Evolutionary conservation across 202 grass and related monocot genomes (phyloP), one percentile per base, ranked within the genome.

Genomic region (Carex arenaria): DNA sequence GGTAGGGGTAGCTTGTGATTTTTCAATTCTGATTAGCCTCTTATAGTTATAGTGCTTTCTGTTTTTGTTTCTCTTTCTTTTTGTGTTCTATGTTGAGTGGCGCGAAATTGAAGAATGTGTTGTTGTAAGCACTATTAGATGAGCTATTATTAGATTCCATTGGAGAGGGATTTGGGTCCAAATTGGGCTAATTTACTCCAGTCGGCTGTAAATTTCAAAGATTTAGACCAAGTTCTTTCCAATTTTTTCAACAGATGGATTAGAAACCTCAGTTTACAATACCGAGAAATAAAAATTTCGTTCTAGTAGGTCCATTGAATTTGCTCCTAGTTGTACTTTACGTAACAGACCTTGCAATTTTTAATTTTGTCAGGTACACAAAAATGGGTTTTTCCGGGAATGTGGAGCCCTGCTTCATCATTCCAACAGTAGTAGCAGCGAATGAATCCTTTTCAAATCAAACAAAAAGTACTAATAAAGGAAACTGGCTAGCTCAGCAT

Each of bases 381-480:
- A 99, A 99, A 88, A 99, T 99, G 93, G 96, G 96, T 31, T 99
- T 94, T 89, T 89, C 96, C 15, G 96, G 96, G 76, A 99, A 99
- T 88, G 96, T 99, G 71, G 96, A 99, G 85, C 96, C 96, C 14
- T 93, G 91, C 83, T 99, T 99, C 84, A 94, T 99, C 78, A 96
- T 89, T 72, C 96, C 96, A 45, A 99, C 96, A 17, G 93, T 90
- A 77, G 96, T 99, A 72, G 96, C 96, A 51, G 88, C 94, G 68
- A 99, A 99, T 80, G 89, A 95, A 31, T 90, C 91, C 18, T 92
- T 95, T 82, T 69, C 82, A 36, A 66, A 64, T 52, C 93, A 90
- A 89, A 60, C 89, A 5, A 94, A 90, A 88, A 78, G 79, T 82
- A 64, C 87, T 22, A 85, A 70, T 68, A 99, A 90, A 83, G 96